phyloP scores from a whole-genome alignment of 306 rosid genomes.

The Geum urbanum region DNA sequence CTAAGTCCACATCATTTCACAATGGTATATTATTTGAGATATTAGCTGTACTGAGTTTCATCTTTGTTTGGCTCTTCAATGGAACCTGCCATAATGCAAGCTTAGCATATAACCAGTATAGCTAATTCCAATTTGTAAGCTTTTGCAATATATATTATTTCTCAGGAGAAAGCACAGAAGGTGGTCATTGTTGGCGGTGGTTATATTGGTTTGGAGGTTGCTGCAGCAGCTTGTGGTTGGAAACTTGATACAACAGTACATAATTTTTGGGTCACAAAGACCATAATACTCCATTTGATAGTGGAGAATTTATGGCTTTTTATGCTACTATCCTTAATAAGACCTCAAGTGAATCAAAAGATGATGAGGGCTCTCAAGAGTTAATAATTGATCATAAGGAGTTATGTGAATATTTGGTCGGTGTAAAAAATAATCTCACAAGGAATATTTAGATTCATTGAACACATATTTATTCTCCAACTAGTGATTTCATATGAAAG shows the following conservation, averaged over 20 bases:
- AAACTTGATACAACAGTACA: constrained; percentile 89
- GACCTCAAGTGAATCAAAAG: too few relatives aligned
- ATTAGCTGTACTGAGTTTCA: constrained; percentile 6
- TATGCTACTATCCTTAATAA: too few relatives aligned
- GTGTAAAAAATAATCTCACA: too few relatives aligned
- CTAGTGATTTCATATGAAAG: too few relatives aligned
- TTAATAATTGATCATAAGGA: too few relatives aligned
- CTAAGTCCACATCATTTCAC: background rate
- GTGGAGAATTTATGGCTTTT: too few relatives aligned
- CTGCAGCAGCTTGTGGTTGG: constrained; percentile 94
- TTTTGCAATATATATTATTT: constrained; percentile 3
- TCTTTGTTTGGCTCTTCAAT: constrained; percentile 1
- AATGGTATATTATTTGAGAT: background rate
- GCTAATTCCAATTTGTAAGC: constrained; percentile 7
- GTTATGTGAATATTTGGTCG: too few relatives aligned
- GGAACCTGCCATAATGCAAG: background rate
- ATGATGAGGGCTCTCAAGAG: too few relatives aligned
- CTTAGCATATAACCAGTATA: background rate
- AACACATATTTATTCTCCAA: too few relatives aligned
- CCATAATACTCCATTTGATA: too few relatives aligned
- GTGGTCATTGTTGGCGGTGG: constrained; percentile 95
- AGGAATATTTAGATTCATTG: too few relatives aligned
- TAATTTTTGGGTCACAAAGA: background rate
- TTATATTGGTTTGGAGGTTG: constrained; percentile 95
- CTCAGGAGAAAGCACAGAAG: constrained; percentile 68